Evolutionary conservation across 2,329 filamentous ascomycete species (phyloP), one percentile per base, ranked within the genome.

Genomic region (Thermomyces lanuginosus): DNA sequence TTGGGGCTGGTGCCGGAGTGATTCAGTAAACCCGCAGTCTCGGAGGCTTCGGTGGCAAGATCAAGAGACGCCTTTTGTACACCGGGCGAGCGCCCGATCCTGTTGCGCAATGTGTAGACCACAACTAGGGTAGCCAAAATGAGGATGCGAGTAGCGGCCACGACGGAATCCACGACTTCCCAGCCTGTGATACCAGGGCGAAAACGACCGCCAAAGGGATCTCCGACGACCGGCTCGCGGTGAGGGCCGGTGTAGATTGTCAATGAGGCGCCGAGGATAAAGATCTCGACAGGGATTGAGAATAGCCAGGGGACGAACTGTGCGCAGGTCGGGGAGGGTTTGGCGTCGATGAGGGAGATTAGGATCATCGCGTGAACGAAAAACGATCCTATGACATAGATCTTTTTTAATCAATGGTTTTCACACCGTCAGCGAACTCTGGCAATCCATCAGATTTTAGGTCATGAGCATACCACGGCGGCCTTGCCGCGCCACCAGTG

Each of bases 361-460:
- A 91, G 66, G 38, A 92, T 68, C 39, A 92, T 74, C 26, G 79
- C 66, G 58, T 91, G 89, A 36, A 89, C 72, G 61, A 92, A 92
- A 38, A 83, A 77, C 22, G 80, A 76, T 29, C 76, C 81, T 30
- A 81, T 69, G 36, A 91, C 63, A 52, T 91, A 92, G 45, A 92
- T 76, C 83, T 92, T 32, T n/a, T n/a, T n/a, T n/a, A n/a, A n/a
- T n/a, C n/a, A n/a, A n/a, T n/a, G n/a, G n/a, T n/a, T n/a, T n/a
- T n/a, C n/a, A n/a, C n/a, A n/a, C n/a, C n/a, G n/a, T n/a, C n/a
- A n/a, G n/a, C n/a, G n/a, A n/a, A n/a, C n/a, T n/a, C n/a, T n/a
- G n/a, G n/a, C n/a, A n/a, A n/a, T n/a, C n/a, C n/a, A n/a, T n/a
- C n/a, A n/a, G n/a, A n/a, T n/a, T n/a, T 17, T 21, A 27, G 8